A percentile compares a stretch with the other conserved stretches of the same genome.
Evolutionary conservation across 2,329 filamentous ascomycete species (phyloP).

Genomic region (Paraconiothyrium brasiliense): DNA sequence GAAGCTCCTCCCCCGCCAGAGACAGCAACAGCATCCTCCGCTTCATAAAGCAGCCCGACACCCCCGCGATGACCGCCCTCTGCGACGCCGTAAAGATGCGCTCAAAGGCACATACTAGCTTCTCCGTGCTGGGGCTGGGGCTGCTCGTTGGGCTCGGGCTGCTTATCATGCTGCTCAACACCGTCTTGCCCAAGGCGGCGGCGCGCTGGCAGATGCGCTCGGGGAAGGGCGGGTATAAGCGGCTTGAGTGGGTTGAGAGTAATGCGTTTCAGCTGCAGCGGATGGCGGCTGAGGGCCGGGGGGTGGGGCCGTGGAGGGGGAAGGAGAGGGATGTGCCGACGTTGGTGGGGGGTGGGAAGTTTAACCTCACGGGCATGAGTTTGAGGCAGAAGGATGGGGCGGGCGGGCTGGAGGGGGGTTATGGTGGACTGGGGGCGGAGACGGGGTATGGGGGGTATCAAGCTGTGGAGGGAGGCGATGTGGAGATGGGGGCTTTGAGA

Average conservation of each 20-base stretch:
- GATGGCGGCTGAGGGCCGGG: constrained; percentile 19
- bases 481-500: constrained; percentile 5
- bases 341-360: constrained; percentile 7
- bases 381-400: constrained; percentile 12
- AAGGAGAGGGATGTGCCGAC: constrained; percentile 20
- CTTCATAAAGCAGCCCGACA: constrained; percentile 8
- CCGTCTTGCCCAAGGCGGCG: constrained; percentile 12
- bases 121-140: constrained; percentile 16
- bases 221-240: constrained; percentile 19
- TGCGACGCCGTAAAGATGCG: constrained; percentile 21
- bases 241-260: constrained; percentile 23
- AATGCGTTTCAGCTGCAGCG: constrained; percentile 21
- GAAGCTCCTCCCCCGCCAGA: constrained; percentile 1
- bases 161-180: constrained; percentile 15
- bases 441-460: constrained; percentile 12
- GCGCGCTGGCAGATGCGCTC: constrained; percentile 18
- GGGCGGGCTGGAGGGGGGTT: background rate
- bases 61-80: constrained; percentile 4
- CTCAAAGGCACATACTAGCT: constrained; percentile 16
- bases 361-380: constrained; percentile 17
- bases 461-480: constrained; percentile 1
- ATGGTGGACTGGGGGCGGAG: background rate
- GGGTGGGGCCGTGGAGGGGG: constrained; percentile 17
- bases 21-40: constrained; percentile 6
- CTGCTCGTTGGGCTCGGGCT: constrained; percentile 17